Conservation (phyloP, 495 filamentous ascomycete species). For the Neurospora sp. region DNA sequence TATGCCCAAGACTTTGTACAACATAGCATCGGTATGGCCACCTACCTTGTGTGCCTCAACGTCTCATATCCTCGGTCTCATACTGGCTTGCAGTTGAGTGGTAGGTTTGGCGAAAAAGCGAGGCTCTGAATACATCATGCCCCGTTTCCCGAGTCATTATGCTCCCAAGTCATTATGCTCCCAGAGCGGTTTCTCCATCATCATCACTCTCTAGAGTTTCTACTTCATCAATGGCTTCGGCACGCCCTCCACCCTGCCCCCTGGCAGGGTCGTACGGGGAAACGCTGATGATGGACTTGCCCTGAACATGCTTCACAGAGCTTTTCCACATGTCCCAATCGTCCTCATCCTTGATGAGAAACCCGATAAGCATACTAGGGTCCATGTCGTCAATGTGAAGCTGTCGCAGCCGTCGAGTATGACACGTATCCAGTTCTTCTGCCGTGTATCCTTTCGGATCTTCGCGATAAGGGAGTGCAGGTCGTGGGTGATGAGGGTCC, state of each 20-base stretch:
- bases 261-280: constrained; percentile 53
- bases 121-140: neutral
- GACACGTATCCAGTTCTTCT: constrained; percentile 73
- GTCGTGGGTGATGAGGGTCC: constrained; percentile 78
- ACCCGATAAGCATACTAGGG: constrained; percentile 97
- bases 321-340: constrained; percentile 80
- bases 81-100: neutral
- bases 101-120: neutral
- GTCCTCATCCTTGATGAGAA: constrained; percentile 69
- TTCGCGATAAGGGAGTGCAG: constrained; percentile 48
- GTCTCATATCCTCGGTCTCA: neutral
- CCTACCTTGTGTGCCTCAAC: neutral
- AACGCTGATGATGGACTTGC: constrained; percentile 80
- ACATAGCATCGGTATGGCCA: neutral
- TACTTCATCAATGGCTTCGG: constrained; percentile 79
- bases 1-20: neutral
- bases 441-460: constrained; percentile 44
- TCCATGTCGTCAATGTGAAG: constrained; percentile 90
- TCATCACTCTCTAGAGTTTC: constrained; percentile 64
- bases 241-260: constrained; percentile 45
- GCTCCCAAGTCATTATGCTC: constrained; percentile 17
- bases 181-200: constrained; percentile 39
- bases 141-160: neutral
- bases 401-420: constrained; percentile 73
- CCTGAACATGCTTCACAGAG: constrained; percentile 54